Evolutionary conservation across 23 red algal genomes (phyloP), one percentile per base, ranked within the genome.

Genomic region (Chondrus crispus): DNA sequence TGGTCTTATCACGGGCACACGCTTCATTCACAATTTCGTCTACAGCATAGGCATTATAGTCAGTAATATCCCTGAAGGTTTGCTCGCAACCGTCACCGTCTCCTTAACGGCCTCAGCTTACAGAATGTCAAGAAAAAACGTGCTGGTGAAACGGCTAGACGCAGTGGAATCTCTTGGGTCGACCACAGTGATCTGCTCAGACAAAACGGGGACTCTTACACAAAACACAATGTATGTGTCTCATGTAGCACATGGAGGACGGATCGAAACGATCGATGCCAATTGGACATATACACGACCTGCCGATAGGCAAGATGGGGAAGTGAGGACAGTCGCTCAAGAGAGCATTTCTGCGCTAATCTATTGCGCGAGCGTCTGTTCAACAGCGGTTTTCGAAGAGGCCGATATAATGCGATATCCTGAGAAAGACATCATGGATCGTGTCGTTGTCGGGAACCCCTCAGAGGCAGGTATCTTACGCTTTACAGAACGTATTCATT

Each of bases 131-230:
- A 72, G 90, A 46, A 92, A 92, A 41, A 85, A 85, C 19, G 91
- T 94, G 9, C 83, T 97, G 13, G 93, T 95, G 36, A 87, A 88
- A 41, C 74, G 42, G 32, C 93, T 95, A 50, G 85, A 89, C 46
- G 93, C 93, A 13, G 89, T 95, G 13, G 96, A 98, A 68, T 88
- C 93, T 28, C 90, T 98, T 9, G 96, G 96, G 35, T 88, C 93
- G 33, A 95, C 96, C 12, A 87, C 78, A 18, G 93, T 95, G 7
- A 95, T 98, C 88, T 93, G 89, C 53, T 85, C 88, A 9, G 96
- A 98, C 55, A 98, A 98, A 70, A 98, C 96, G 37, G 96, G 96
- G 20, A 98, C 96, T 54, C 70, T 98, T 60, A 98, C 96, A 45
- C 85, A 92, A 26, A 95, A 95, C 66, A 54, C 46, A 13, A 98